These are phyloP conservation scores for Calonectria crousiana DNA, from an alignment of 2,329 filamentous ascomycete species.

Conservation along the genomic window DNA sequence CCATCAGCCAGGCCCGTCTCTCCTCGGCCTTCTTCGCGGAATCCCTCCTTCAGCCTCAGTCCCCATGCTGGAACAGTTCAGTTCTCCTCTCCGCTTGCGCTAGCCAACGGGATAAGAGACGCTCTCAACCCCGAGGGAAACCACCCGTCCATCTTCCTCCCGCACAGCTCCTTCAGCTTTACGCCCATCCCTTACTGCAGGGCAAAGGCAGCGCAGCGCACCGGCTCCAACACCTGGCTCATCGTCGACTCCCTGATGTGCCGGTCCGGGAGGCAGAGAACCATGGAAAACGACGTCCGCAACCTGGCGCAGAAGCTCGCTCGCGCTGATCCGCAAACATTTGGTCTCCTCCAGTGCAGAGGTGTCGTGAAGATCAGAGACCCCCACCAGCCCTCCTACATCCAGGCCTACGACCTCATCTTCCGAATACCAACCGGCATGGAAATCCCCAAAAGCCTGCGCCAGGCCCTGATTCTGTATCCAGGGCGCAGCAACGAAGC, in stretches of 20 bases:
- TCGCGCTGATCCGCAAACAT: slow-evolving; percentile 5
- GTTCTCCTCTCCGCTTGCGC: background rate
- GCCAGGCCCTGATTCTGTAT: slow-evolving; percentile 11
- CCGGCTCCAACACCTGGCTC: slow-evolving; percentile 9
- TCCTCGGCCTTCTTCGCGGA: background rate
- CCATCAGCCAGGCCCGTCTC: background rate
- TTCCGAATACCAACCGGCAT: slow-evolving; percentile 14
- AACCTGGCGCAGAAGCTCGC: slow-evolving; percentile 17
- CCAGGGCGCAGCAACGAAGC: background rate
- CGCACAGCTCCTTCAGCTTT: background rate
- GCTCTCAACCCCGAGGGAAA: slow-evolving; percentile 2
- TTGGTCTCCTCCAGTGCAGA: slow-evolving; percentile 18
- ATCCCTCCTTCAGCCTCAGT: background rate
- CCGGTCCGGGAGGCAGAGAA: background rate
- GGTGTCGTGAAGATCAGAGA: slow-evolving; percentile 6
- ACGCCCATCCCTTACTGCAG: slow-evolving; percentile 16
- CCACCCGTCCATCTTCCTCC: slow-evolving; percentile 15
- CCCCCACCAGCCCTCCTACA: background rate
- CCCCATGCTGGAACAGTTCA: background rate
- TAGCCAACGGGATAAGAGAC: slow-evolving; percentile 13
- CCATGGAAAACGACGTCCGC: slow-evolving; percentile 16
- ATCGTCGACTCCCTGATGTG: slow-evolving; percentile 16
- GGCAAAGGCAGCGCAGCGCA: slow-evolving; percentile 9
- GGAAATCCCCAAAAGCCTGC: slow-evolving; percentile 8
- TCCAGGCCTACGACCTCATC: slow-evolving; percentile 12